A percentile compares a stretch with the other conserved stretches of the same genome.
These are phyloP conservation scores for Dichotomopilus funicola DNA, from an alignment of 2,329 filamentous ascomycete genomes.

Conservation along the genomic window DNA sequence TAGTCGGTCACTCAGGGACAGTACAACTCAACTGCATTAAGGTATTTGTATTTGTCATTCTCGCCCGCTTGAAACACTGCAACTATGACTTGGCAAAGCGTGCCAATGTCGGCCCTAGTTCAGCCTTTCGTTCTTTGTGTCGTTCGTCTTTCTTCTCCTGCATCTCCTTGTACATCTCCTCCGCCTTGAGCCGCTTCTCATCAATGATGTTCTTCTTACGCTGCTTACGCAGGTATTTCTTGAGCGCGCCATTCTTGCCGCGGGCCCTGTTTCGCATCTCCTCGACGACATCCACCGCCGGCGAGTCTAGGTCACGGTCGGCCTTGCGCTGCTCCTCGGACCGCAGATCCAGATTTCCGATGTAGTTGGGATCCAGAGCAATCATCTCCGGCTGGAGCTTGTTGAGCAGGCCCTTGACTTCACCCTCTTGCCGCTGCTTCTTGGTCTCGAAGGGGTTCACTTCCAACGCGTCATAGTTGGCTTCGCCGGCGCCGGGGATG, in stretches of 20 bases:
- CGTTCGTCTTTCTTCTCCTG: conserved; percentile 60
- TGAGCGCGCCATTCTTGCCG: conserved; percentile 82
- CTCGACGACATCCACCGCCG: conserved; percentile 49
- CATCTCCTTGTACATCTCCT: conserved; percentile 72
- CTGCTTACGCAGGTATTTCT: conserved; percentile 87
- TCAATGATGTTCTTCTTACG: conserved; percentile 90
- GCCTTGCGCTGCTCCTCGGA: conserved; percentile 69
- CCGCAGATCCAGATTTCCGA: conserved; percentile 79
- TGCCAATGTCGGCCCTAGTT: conserved; percentile 78
- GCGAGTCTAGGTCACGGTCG: conserved; percentile 73
- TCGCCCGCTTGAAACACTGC: no score
- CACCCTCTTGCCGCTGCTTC: conserved; percentile 86
- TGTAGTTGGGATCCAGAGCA: conserved; percentile 81
- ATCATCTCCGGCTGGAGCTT: conserved; percentile 98
- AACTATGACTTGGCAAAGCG: conserved; percentile 56
- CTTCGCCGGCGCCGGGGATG: conserved; percentile 89
- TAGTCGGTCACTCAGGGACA: no score
- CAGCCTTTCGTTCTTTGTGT: conserved; percentile 57
- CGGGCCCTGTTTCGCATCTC: conserved; percentile 70
- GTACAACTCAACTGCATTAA: no score
- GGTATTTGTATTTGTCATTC: no score
- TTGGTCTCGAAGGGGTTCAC: conserved; percentile 90
- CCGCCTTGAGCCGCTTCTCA: conserved; percentile 81
- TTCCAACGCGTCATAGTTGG: conserved; percentile 92
- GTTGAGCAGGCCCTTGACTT: conserved; percentile 84